Conservation (phyloP, 2,329 filamentous ascomycete species). For the Calonectria crousiana region DNA sequence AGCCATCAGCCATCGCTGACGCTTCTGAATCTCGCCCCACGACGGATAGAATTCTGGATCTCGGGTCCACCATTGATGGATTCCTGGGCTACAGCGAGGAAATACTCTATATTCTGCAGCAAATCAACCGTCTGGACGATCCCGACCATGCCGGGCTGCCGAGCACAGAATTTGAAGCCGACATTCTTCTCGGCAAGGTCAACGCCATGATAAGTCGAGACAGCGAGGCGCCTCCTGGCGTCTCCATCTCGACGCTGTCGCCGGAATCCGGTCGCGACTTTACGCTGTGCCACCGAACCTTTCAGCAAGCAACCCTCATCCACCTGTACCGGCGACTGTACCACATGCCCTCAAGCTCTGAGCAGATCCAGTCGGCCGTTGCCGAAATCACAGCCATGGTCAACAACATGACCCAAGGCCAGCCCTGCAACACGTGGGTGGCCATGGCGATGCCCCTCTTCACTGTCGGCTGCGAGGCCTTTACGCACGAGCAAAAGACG, state of each 20-base stretch:
- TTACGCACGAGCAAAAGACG: constrained; percentile 28
- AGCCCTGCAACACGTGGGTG: constrained; percentile 47
- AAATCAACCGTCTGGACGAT: constrained; percentile 31
- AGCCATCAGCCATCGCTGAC: not conserved
- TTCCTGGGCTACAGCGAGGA: constrained; percentile 47
- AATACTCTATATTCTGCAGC: constrained; percentile 39
- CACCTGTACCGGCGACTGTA: constrained; percentile 44
- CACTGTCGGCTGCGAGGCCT: constrained; percentile 45
- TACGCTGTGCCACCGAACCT: constrained; percentile 40
- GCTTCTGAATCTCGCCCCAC: not conserved
- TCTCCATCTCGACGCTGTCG: constrained; percentile 39
- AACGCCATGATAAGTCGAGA: constrained; percentile 43
- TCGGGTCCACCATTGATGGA: constrained; percentile 39
- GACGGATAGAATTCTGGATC: rapidly evolving
- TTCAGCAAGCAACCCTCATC: constrained; percentile 44
- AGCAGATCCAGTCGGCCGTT: constrained; percentile 35
- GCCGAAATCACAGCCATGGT: constrained; percentile 37
- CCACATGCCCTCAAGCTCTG: constrained; percentile 29
- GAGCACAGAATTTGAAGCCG: constrained; percentile 22
- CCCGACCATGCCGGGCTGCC: not conserved
- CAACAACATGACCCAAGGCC: constrained; percentile 43
- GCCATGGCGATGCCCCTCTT: constrained; percentile 48
- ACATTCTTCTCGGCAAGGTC: constrained; percentile 37
- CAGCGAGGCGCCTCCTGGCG: constrained; percentile 22
- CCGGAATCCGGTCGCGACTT: constrained; percentile 42